These are phyloP conservation scores for Hypoxylon rickii DNA, from an alignment of 495 filamentous ascomycete genomes.

Conservation along the genomic window DNA sequence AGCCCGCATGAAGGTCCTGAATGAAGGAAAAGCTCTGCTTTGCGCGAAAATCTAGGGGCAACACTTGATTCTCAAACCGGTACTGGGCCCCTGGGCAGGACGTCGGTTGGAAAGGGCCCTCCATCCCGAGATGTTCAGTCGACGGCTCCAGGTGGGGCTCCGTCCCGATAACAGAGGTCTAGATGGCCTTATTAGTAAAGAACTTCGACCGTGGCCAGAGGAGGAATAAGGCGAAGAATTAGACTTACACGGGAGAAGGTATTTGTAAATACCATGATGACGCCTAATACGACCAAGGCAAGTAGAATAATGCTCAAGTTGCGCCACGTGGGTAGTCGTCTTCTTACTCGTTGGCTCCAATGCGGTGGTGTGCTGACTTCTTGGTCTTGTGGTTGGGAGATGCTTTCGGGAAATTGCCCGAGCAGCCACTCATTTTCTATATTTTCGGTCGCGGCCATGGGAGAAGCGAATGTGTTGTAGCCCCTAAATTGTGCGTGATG, in stretches of 20 bases:
- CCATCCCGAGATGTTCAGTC: constrained; percentile 12
- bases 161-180: no score
- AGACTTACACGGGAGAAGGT: constrained; percentile 20
- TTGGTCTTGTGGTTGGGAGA: constrained; percentile 37
- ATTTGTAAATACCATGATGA: constrained; percentile 35
- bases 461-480: constrained; percentile 48
- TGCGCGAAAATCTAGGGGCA: constrained; percentile 37
- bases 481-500: constrained; percentile 26
- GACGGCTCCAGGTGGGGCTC: no score
- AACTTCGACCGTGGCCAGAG: background rate
- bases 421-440: constrained; percentile 44
- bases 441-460: constrained; percentile 42
- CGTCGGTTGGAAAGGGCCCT: constrained; percentile 18
- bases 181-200: constrained; percentile 16
- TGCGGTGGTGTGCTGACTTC: constrained; percentile 18
- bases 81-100: constrained; percentile 40
- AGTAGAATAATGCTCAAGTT: constrained; percentile 30
- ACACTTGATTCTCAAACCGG: constrained; percentile 36
- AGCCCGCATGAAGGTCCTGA: constrained; percentile 18
- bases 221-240: constrained; percentile 5
- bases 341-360: constrained; percentile 42
- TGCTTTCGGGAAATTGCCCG: constrained; percentile 47
- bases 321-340: constrained; percentile 33
- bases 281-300: constrained; percentile 35
- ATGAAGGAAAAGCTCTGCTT: constrained; percentile 39